Percentiles rank a stretch among this genome's conserved stretches.
Conservation (phyloP, 345 rosid species). For the Rhodamnia argentea region DNA sequence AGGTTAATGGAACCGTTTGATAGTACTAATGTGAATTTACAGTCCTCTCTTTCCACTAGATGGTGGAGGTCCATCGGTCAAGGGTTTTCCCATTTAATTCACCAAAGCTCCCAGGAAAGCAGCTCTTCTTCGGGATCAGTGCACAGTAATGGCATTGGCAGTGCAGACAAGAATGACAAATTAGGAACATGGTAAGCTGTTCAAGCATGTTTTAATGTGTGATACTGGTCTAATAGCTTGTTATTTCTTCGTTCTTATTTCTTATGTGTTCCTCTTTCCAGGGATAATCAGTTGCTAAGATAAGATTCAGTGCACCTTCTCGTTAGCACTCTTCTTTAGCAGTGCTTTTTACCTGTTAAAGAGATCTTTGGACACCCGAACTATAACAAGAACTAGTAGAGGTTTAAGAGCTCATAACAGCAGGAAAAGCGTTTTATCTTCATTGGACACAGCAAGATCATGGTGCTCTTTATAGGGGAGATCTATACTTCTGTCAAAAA, state of each 20-base stretch:
- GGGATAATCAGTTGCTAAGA: neutral
- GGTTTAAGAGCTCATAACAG: neutral
- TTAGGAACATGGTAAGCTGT: slow-evolving; percentile 36
- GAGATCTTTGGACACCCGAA: neutral
- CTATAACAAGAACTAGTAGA: neutral
- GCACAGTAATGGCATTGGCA: slow-evolving; percentile 22
- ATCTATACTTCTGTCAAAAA: neutral
- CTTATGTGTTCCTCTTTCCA: neutral
- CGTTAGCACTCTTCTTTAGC: neutral
- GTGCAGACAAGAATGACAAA: slow-evolving; percentile 17
- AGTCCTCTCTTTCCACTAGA: slow-evolving; percentile 41
- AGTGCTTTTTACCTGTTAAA: neutral
- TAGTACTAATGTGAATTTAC: slow-evolving; percentile 11
- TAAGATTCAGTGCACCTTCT: neutral
- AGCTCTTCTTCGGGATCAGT: slow-evolving; percentile 12
- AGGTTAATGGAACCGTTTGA: slow-evolving; percentile 16
- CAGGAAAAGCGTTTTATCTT: neutral
- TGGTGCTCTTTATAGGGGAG: neutral
- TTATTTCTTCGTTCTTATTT: neutral
- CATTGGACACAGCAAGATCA: too few relatives aligned
- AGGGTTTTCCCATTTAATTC: slow-evolving; percentile 63
- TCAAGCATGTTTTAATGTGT: neutral
- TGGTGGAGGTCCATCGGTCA: slow-evolving; percentile 80
- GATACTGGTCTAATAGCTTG: neutral
- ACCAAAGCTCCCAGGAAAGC: slow-evolving; percentile 46